A percentile compares a stretch with the other conserved stretches of the same genome.
phyloP scores from a whole-genome alignment of 1,284 basidiomycete species.

The Volvariella surrecta region DNA sequence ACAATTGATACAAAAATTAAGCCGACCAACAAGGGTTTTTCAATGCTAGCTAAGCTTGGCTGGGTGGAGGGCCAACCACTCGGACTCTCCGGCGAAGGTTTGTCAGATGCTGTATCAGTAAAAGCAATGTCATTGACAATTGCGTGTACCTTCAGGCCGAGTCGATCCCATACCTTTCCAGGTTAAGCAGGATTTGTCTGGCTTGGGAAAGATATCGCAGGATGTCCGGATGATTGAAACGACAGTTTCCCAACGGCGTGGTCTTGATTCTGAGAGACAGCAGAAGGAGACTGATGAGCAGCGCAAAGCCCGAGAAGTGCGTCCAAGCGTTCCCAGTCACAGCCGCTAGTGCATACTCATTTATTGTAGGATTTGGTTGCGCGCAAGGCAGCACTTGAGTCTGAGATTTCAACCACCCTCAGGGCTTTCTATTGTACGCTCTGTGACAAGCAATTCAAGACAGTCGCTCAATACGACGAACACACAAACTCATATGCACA shows the following conservation, averaged over 20 bases:
- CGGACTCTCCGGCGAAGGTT: slow-evolving; percentile 69
- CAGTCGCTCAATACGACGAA: slow-evolving; percentile 76
- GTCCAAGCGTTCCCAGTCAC: slow-evolving; percentile 8
- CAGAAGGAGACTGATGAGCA: slow-evolving; percentile 72
- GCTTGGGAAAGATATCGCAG: slow-evolving; percentile 67
- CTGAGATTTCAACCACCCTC: slow-evolving; percentile 58
- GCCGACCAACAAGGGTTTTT: slow-evolving; percentile 68
- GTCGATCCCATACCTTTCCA: slow-evolving; percentile 75
- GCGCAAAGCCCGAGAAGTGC: slow-evolving; percentile 58
- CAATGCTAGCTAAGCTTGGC: slow-evolving; percentile 70
- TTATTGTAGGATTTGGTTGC: slow-evolving; percentile 52
- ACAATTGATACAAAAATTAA: slow-evolving; percentile 76
- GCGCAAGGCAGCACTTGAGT: slow-evolving; percentile 53
- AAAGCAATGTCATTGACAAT: neutral
- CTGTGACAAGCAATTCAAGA: slow-evolving; percentile 80
- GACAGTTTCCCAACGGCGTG: slow-evolving; percentile 72
- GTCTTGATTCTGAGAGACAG: slow-evolving; percentile 69
- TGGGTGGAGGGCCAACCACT: slow-evolving; percentile 74
- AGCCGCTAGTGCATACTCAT: slow-evolving; percentile 2
- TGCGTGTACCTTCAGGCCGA: slow-evolving; percentile 41
- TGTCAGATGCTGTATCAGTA: slow-evolving; percentile 11
- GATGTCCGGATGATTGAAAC: slow-evolving; percentile 76
- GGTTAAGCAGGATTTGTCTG: slow-evolving; percentile 66
- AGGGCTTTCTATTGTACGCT: slow-evolving; percentile 70
- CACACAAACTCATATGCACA: slow-evolving; percentile 81